Evolutionary conservation across 345 rosid species (phyloP).

Genomic region (Eucalyptus curtisii): DNA sequence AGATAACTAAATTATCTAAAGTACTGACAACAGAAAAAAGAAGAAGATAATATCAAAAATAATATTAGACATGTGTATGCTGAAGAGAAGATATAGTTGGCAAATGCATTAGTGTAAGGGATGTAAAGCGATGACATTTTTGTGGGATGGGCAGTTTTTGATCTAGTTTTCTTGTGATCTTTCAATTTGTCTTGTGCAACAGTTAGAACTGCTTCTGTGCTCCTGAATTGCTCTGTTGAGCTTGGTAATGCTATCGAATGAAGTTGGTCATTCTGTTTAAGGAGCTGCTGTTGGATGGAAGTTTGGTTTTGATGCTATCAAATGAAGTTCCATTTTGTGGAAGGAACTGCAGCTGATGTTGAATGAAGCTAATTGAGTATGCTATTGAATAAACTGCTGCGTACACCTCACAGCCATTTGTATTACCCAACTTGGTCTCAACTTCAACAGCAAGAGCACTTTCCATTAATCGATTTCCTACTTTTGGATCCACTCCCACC

Average conservation of each 20-base stretch:
- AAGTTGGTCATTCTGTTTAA: background rate
- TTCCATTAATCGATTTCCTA: background rate
- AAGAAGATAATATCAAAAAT: background rate
- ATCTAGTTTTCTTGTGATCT: background rate
- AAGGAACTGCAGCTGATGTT: background rate
- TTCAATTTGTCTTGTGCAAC: background rate
- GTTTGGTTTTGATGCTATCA: background rate
- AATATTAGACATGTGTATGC: background rate
- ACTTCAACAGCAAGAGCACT: background rate
- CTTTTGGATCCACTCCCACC: background rate
- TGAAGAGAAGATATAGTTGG: background rate
- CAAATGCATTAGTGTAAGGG: background rate
- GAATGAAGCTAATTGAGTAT: background rate
- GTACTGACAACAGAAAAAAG: background rate
- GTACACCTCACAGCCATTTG: background rate
- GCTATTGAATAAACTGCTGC: background rate
- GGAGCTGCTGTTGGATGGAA: background rate
- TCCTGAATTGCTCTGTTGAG: background rate
- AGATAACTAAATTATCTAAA: background rate
- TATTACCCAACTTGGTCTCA: background rate
- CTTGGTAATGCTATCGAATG: background rate
- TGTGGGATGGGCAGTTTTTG: background rate
- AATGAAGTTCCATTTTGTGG: background rate
- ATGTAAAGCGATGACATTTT: background rate
- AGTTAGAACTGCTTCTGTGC: background rate